phyloP scores from a whole-genome alignment of 78 protist species.

The Dictyostelium discoideum region DNA sequence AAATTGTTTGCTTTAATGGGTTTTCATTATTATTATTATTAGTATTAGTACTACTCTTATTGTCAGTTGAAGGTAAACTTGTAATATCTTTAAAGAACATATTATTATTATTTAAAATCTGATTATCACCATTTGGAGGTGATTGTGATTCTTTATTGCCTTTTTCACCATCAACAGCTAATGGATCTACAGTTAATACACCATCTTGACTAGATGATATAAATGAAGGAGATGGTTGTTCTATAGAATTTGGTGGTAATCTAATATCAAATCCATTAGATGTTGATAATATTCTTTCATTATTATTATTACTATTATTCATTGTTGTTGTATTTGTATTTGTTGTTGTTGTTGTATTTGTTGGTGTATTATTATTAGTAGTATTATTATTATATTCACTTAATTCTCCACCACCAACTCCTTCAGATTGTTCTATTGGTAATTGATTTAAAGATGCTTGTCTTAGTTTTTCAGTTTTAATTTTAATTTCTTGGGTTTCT shows the following conservation, averaged over 20 bases:
- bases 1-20: not conserved
- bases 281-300: constrained; percentile 13
- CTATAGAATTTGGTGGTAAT: constrained; percentile 17
- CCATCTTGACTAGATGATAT: constrained; percentile 30
- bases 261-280: constrained; percentile 41
- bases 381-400: not conserved
- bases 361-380: not conserved
- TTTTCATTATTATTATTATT: not conserved
- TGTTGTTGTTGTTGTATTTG: not conserved
- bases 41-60: not conserved
- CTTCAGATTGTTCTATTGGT: not conserved
- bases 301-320: constrained; percentile 22
- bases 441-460: constrained; percentile 25
- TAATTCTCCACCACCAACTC: not conserved
- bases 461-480: constrained; percentile 10
- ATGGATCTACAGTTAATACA: constrained; percentile 31
- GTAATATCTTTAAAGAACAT: not conserved
- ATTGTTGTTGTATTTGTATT: not conserved
- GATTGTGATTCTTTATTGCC: not conserved
- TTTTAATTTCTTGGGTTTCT: constrained; percentile 42
- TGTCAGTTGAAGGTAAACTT: not conserved
- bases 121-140: not conserved
- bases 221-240: constrained; percentile 29
- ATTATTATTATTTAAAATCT: not conserved
- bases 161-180: not conserved